These are phyloP conservation scores for Solanum chiquidenum DNA, from an alignment of 257 asterid genomes.

Conservation along the genomic window DNA sequence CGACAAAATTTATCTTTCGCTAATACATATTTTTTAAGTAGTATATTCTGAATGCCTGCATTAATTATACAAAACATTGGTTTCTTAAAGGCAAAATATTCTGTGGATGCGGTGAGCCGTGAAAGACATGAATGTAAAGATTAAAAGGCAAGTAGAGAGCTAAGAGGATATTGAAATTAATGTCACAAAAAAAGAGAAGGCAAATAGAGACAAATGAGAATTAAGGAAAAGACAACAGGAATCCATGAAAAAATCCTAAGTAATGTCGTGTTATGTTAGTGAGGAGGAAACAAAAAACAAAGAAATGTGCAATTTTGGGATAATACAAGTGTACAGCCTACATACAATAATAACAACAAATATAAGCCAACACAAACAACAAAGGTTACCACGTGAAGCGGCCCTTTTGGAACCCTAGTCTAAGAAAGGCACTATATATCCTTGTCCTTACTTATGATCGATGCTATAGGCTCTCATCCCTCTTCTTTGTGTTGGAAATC, in stretches of 20 bases:
- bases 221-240: slow-evolving; percentile 34
- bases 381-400: slow-evolving; percentile 64
- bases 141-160: too few relatives aligned
- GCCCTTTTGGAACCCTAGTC: slow-evolving; percentile 36
- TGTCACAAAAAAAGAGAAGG: neutral
- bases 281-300: slow-evolving; percentile 8
- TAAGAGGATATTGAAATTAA: neutral
- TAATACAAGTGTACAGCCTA: neutral
- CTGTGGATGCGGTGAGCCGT: neutral
- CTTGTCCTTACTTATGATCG: slow-evolving; percentile 28
- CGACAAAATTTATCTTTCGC: neutral
- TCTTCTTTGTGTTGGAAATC: too few relatives aligned
- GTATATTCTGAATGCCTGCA: too few relatives aligned
- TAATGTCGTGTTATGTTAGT: slow-evolving; percentile 31
- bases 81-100: neutral
- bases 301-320: neutral
- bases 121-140: neutral
- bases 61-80: neutral
- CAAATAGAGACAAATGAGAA: slow-evolving; percentile 12
- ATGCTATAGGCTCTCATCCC: neutral
- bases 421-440: slow-evolving; percentile 20
- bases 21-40: neutral
- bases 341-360: neutral
- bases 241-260: slow-evolving; percentile 50
- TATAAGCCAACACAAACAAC: slow-evolving; percentile 25